Conservation (phyloP, 108 stramenopile genomes). For the Cylindrotheca fusiformis region DNA sequence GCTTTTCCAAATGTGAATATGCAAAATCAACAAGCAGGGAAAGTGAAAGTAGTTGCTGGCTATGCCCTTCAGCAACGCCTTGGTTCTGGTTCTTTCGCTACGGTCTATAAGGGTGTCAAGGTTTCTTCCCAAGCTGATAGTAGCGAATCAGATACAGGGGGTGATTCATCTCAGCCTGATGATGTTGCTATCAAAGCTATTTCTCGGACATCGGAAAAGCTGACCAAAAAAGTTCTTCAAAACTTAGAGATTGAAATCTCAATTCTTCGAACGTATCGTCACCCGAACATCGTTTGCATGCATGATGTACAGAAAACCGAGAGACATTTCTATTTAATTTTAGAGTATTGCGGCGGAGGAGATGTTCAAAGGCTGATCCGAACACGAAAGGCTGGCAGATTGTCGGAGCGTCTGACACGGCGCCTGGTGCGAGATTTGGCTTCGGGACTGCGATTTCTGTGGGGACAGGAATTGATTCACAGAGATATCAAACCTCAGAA, state of each 20-base stretch:
- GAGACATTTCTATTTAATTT: slow-evolving; percentile 87
- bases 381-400: slow-evolving; percentile 58
- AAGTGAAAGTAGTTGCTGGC: slow-evolving; percentile 59
- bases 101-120: slow-evolving; percentile 80
- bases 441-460: slow-evolving; percentile 86
- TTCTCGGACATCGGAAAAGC: slow-evolving; percentile 68
- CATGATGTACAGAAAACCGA: slow-evolving; percentile 85
- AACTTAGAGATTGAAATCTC: slow-evolving; percentile 96
- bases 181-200: slow-evolving; percentile 93
- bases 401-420: slow-evolving; percentile 79
- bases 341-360: slow-evolving; percentile 96
- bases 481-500: slow-evolving; percentile 98
- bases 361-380: slow-evolving; percentile 90
- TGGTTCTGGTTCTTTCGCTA: slow-evolving; percentile 78
- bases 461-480: slow-evolving; percentile 86
- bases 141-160: not conserved
- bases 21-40: slow-evolving; percentile 11
- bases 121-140: slow-evolving; percentile 14
- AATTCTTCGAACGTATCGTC: slow-evolving; percentile 88
- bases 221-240: slow-evolving; percentile 93
- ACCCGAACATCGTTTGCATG: slow-evolving; percentile 89
- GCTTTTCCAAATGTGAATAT: not conserved
- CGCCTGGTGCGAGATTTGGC: slow-evolving; percentile 90
- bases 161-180: slow-evolving; percentile 19
- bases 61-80: slow-evolving; percentile 65